Conservation (phyloP, 495 filamentous ascomycete genomes). For the Lindgomyces ingoldianus region DNA sequence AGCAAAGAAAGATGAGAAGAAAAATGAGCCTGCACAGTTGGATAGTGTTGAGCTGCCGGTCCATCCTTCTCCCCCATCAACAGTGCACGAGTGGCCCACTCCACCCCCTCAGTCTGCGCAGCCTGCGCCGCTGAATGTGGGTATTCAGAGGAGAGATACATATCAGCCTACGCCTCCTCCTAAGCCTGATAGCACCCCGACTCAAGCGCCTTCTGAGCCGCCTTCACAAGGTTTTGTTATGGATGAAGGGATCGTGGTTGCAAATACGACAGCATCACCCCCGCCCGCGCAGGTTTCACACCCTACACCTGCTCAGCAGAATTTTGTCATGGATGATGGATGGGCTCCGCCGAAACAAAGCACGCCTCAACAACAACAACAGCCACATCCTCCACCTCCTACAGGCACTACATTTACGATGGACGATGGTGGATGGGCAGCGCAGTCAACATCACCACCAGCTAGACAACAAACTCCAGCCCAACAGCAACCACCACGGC, state of each 20-base stretch:
- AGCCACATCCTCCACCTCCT: slow-evolving; percentile 7
- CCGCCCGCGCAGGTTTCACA: slow-evolving; percentile 8
- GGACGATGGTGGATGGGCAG: slow-evolving; percentile 26
- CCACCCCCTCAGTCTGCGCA: slow-evolving; percentile 31
- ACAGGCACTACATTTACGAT: slow-evolving; percentile 11
- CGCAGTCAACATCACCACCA: not conserved
- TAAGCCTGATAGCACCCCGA: not conserved
- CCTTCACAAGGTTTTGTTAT: slow-evolving; percentile 23
- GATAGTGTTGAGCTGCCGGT: slow-evolving; percentile 30
- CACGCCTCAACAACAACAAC: slow-evolving; percentile 7
- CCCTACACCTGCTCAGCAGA: slow-evolving; percentile 10
- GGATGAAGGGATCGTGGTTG: slow-evolving; percentile 1
- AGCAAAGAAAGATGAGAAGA: slow-evolving; percentile 22
- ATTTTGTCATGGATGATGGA: slow-evolving; percentile 2
- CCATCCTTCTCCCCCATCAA: slow-evolving; percentile 21
- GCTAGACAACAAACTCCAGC: not conserved
- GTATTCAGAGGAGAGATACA: slow-evolving; percentile 15
- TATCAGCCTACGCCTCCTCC: slow-evolving; percentile 35
- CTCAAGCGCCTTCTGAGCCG: slow-evolving; percentile 14
- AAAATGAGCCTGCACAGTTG: slow-evolving; percentile 13
- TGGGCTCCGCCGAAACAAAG: slow-evolving; percentile 6
- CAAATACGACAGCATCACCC: slow-evolving; percentile 5
- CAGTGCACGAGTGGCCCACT: slow-evolving; percentile 32
- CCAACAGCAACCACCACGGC: slow-evolving; percentile 3
- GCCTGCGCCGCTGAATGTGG: slow-evolving; percentile 22